phyloP scores from a whole-genome alignment of 768 basidiomycete species.

The Suillus paluster region DNA sequence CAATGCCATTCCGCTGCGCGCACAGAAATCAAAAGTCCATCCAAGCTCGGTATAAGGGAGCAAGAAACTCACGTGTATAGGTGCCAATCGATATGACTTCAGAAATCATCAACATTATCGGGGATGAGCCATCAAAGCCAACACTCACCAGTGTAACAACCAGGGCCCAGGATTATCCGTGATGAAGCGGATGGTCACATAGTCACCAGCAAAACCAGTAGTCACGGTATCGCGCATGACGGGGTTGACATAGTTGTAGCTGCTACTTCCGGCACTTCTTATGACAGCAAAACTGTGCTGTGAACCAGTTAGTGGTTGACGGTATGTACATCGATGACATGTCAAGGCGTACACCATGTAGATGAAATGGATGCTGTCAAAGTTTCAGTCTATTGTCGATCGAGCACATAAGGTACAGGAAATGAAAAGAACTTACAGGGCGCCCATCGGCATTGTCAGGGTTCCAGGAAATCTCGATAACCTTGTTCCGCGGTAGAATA shows the following conservation, averaged over 20 bases:
- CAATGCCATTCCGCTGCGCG: neutral
- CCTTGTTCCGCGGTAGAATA: constrained; percentile 46
- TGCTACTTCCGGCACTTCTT: neutral
- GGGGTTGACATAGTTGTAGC: neutral
- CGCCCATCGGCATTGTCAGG: constrained; percentile 3
- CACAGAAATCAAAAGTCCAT: neutral
- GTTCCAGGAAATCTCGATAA: constrained; percentile 44
- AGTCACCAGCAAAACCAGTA: neutral
- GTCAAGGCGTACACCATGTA: constrained; percentile 18
- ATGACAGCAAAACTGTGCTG: neutral
- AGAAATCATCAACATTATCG: neutral
- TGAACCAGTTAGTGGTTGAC: neutral
- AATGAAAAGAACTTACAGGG: constrained; percentile 12
- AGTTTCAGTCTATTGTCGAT: neutral
- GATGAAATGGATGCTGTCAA: constrained; percentile 28
- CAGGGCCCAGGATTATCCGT: constrained; percentile 4
- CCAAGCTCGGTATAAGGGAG: neutral
- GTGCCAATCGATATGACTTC: constrained; percentile 2
- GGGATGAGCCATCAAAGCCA: neutral
- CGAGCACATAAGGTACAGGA: neutral
- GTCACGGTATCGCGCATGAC: neutral
- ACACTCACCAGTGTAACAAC: neutral
- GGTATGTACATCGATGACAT: neutral
- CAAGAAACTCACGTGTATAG: neutral
- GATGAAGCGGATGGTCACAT: neutral